Evolutionary conservation across 148 eudicot species (phyloP).

Genomic region (Salicornia ramosissima): DNA sequence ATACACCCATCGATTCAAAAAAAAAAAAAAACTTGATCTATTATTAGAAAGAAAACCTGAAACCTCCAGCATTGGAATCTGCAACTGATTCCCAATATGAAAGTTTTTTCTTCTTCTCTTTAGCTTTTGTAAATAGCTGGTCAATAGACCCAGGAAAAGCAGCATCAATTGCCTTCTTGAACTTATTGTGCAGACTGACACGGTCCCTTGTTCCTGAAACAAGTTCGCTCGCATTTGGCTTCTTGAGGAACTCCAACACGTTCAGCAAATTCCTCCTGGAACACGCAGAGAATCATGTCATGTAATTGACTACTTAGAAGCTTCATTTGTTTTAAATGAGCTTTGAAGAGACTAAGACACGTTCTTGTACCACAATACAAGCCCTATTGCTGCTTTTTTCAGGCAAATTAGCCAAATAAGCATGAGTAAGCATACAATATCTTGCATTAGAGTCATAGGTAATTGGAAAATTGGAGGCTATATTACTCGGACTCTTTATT

Average conservation of each 20-base stretch:
- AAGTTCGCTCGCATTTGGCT: conserved; percentile 82
- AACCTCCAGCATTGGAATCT: conserved; percentile 73
- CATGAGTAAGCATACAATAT: too few relatives aligned
- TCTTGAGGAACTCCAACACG: conserved; percentile 83
- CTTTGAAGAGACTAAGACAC: not conserved
- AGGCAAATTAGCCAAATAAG: not conserved
- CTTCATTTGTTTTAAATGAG: not conserved
- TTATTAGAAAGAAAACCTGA: conserved; percentile 71
- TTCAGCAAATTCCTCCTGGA: conserved; percentile 85
- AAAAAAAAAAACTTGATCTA: not conserved
- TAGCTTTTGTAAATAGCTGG: conserved; percentile 48
- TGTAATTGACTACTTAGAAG: not conserved
- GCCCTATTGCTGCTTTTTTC: not conserved
- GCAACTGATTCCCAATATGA: conserved; percentile 76
- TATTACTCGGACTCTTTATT: too few relatives aligned
- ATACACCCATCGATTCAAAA: not conserved
- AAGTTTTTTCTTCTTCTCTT: conserved; percentile 52
- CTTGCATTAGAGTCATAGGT: too few relatives aligned
- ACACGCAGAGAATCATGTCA: not conserved
- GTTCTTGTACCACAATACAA: not conserved
- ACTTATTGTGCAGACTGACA: conserved; percentile 73
- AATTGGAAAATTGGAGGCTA: too few relatives aligned
- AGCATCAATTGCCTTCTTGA: conserved; percentile 62
- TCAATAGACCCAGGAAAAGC: conserved; percentile 73
- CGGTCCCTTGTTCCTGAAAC: conserved; percentile 94